Conservation (phyloP, 2,329 filamentous ascomycete species). For the Hirsutella minnesotensis region DNA sequence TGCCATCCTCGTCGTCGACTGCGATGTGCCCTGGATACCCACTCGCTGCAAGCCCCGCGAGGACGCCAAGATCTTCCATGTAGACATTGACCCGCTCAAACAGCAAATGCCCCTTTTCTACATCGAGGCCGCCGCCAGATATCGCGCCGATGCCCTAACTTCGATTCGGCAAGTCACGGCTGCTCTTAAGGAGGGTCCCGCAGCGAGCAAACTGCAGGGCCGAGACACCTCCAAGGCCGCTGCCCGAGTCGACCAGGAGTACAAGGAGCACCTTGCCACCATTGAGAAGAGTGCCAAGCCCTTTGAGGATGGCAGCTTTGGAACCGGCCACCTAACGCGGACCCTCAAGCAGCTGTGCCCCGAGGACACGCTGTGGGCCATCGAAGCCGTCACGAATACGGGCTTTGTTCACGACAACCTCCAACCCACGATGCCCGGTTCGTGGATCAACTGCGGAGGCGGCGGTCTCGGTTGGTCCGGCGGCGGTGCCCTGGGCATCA, state of each 20-base stretch:
- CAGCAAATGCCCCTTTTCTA: slow-evolving; percentile 67
- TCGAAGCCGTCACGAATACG: slow-evolving; percentile 70
- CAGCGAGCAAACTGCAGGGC: slow-evolving; percentile 26
- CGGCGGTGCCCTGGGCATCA: slow-evolving; percentile 63
- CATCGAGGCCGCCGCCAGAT: slow-evolving; percentile 52
- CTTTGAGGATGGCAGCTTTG: slow-evolving; percentile 40
- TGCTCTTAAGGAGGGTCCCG: slow-evolving; percentile 37
- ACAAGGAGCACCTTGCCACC: slow-evolving; percentile 44
- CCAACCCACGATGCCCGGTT: slow-evolving; percentile 53
- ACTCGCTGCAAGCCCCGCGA: slow-evolving; percentile 50
- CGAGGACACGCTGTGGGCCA: slow-evolving; percentile 54
- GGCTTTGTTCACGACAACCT: slow-evolving; percentile 58
- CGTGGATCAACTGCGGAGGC: slow-evolving; percentile 72
- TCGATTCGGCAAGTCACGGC: slow-evolving; percentile 58
- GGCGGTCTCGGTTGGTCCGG: slow-evolving; percentile 75
- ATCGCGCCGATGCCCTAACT: slow-evolving; percentile 51
- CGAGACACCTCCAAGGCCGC: slow-evolving; percentile 7
- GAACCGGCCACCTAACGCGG: slow-evolving; percentile 26
- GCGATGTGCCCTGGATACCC: slow-evolving; percentile 90
- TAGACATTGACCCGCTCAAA: slow-evolving; percentile 55
- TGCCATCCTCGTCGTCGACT: slow-evolving; percentile 74
- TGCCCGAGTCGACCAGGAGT: slow-evolving; percentile 40
- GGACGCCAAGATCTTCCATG: slow-evolving; percentile 46
- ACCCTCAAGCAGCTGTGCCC: slow-evolving; percentile 21
- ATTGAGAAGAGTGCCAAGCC: slow-evolving; percentile 49